A percentile compares a stretch with the other conserved stretches of the same genome.
phyloP scores from a whole-genome alignment of 2,329 filamentous ascomycete genomes.

The Colletotrichum theobromicola region DNA sequence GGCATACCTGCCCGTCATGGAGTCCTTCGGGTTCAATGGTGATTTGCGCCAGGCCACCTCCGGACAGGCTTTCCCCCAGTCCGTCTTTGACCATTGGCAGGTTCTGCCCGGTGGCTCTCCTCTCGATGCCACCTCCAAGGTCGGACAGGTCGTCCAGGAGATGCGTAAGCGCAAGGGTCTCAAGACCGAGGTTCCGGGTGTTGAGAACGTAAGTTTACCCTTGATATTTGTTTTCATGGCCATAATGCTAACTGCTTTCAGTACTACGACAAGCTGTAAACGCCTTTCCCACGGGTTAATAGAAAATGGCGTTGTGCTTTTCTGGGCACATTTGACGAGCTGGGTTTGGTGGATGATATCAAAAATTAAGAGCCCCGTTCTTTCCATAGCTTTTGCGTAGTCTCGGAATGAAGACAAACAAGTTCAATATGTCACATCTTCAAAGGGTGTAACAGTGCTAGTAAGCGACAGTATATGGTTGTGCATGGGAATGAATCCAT shows the following conservation, averaged over 20 bases:
- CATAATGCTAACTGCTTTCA: conserved; percentile 42
- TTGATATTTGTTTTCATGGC: neutral
- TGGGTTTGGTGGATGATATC: conserved; percentile 37
- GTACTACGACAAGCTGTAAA: conserved; percentile 99
- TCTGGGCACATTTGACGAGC: conserved; percentile 46
- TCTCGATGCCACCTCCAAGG: conserved; percentile 81
- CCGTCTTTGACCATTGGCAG: conserved; percentile 99
- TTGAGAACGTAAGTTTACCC: conserved; percentile 84
- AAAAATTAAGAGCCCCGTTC: conserved; percentile 28
- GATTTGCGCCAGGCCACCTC: conserved; percentile 93
- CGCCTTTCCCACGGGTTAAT: conserved; percentile 47
- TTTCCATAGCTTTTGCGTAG: conserved; percentile 23
- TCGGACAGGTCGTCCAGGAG: conserved; percentile 80
- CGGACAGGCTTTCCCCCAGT: conserved; percentile 98
- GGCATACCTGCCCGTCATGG: conserved; percentile 94
- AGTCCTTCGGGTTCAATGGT: conserved; percentile 98
- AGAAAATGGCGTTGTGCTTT: conserved; percentile 50
- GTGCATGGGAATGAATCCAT: neutral
- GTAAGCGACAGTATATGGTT: neutral
- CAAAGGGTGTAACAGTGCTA: neutral
- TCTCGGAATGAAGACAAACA: conserved; percentile 19
- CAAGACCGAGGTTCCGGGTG: conserved; percentile 91
- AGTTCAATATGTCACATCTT: conserved; percentile 11
- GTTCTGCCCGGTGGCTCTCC: conserved; percentile 92
- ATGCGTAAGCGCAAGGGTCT: conserved; percentile 99